phyloP scores from a whole-genome alignment of 2,329 filamentous ascomycete genomes.

The Fusarium staphyleae region DNA sequence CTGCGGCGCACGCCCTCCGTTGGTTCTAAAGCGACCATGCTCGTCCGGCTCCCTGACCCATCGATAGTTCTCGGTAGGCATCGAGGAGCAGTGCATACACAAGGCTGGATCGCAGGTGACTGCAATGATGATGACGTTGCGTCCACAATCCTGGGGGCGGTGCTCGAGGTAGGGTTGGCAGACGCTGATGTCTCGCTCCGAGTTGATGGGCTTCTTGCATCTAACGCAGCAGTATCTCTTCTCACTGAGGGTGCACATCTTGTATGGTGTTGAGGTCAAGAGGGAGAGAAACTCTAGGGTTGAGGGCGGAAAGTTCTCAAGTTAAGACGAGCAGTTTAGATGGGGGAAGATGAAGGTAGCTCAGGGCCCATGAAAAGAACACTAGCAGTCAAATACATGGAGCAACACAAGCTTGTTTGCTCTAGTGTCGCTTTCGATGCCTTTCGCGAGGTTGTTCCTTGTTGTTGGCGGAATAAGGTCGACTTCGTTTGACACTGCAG shows the following conservation, averaged over 20 bases:
- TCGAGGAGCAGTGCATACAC: neutral
- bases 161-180: neutral
- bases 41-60: neutral
- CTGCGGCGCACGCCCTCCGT: neutral
- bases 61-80: neutral
- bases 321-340: too few species aligned
- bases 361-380: too few species aligned
- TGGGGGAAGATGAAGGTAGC: too few species aligned
- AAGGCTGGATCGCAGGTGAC: constrained; percentile 1
- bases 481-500: too few species aligned
- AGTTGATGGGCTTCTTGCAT: neutral
- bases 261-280: neutral
- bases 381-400: too few species aligned
- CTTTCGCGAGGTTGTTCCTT: too few species aligned
- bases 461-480: too few species aligned
- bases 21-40: neutral
- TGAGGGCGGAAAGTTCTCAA: too few species aligned
- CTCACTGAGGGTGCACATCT: neutral
- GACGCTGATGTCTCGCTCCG: neutral
- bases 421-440: too few species aligned
- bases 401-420: too few species aligned
- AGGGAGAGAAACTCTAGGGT: too few species aligned
- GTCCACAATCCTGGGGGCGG: neutral
- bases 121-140: neutral
- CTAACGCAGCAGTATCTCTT: neutral